Base-by-base conservation (phyloP, 345 rosid genomes). In the Populus ilicifolia region DNA sequence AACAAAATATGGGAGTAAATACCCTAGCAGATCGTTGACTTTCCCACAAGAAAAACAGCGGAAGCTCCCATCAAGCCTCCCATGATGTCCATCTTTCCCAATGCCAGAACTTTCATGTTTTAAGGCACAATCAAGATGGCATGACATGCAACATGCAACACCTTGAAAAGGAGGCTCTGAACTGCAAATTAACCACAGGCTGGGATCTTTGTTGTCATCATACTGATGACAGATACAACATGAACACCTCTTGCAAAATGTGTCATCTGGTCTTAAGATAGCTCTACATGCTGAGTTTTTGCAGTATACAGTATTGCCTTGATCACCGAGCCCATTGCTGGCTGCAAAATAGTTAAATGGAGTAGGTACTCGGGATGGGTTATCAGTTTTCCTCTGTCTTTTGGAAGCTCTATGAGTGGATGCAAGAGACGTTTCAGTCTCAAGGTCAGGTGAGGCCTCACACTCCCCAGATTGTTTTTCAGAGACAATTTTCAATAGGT, bases 141-240 rank as follows among this genome's bases (percentile, higher is more conserved):
- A 91, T 25, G 97, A 91, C 92, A 90, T 80, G 29, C 94, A 95
- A 85, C 99, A 96, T 50, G 90, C 84, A 83, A 88, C 84, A 17
- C 89, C 91, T 70, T 74, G 86, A 75, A 75, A 88, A 38, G 90
- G 97, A 74, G 91, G 86, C 78, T 92, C 94, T 11, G 89, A 77
- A 84, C 87, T 85, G 82, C 99, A 96, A 73, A 84, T 85, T 66
- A 94, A 78, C 99, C 99, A 96, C 69, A 96, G 84, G 81, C 98
- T 96, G 62, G 97, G 97, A 83, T 93, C 99, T 85, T 96, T 96
- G 67, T 91, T 91, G 87, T 96, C 98, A 75, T 93, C 99, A 78
- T 89, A 96, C 76, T 80, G 87, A 33, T 72, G 84, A 81, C 99
- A 96, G 23, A 93, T 86, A 81, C 97, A 93, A 73, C 99, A 96